These are phyloP conservation scores for Cryptomeria japonica DNA, from an alignment of 75 land plant genomes.

Conservation along the genomic window DNA sequence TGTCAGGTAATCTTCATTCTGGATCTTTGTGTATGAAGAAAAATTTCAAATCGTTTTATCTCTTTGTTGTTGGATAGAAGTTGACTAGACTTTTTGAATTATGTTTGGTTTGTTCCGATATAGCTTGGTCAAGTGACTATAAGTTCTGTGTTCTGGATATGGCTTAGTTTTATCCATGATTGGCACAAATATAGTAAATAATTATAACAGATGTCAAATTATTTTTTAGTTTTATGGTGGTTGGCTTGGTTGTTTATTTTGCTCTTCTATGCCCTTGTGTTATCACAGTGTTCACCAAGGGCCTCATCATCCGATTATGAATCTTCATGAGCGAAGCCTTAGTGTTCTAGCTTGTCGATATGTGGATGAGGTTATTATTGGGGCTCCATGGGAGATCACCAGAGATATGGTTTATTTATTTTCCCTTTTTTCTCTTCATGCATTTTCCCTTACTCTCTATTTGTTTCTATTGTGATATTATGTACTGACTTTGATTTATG, in stretches of 20 bases:
- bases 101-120: neutral
- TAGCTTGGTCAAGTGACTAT: neutral
- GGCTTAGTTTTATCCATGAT: neutral
- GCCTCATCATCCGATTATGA: slow-evolving; percentile 96
- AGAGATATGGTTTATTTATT: slow-evolving; percentile 80
- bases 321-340: slow-evolving; percentile 94
- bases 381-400: slow-evolving; percentile 95
- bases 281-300: slow-evolving; percentile 77
- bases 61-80: neutral
- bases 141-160: neutral
- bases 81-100: neutral
- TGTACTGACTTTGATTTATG: neutral
- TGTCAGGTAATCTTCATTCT: slow-evolving; percentile 58
- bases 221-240: neutral
- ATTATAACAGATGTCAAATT: neutral
- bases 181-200: neutral
- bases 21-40: neutral
- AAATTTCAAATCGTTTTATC: neutral
- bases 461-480: neutral
- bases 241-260: neutral
- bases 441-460: neutral
- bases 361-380: slow-evolving; percentile 98
- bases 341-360: slow-evolving; percentile 97
- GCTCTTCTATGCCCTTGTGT: neutral
- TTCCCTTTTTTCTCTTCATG: neutral